Evolutionary conservation across 257 asterid species (phyloP).

Genomic region (Nicotiana benthamiana): DNA sequence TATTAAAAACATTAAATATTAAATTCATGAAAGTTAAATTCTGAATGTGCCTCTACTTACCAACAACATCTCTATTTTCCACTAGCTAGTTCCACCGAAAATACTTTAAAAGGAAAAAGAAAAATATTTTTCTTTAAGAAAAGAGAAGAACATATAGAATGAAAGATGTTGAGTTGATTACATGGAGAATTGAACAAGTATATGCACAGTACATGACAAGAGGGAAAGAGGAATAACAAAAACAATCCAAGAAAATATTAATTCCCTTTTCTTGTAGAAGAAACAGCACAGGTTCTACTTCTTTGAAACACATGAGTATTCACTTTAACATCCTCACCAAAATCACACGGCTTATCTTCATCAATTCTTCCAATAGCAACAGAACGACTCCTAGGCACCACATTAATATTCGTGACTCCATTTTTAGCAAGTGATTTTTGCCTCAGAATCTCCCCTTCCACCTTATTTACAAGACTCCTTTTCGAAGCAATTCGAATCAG

Average conservation of each 20-base stretch:
- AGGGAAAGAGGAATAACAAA: neutral
- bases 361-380: slow-evolving; percentile 11
- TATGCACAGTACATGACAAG: neutral
- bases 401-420: neutral
- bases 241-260: neutral
- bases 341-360: slow-evolving; percentile 12
- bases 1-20: too few species aligned
- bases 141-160: neutral
- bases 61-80: too few species aligned
- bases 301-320: neutral
- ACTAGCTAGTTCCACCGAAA: too few species aligned
- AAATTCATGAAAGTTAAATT: too few species aligned
- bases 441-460: neutral
- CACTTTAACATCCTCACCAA: neutral
- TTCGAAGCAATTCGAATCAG: slow-evolving; percentile 6
- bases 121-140: neutral
- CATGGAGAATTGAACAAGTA: neutral
- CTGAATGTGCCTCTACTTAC: too few species aligned
- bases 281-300: neutral
- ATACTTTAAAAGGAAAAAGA: too few species aligned
- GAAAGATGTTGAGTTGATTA: neutral
- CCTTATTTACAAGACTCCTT: neutral
- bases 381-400: neutral
- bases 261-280: neutral
- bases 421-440: too few species aligned